Base-by-base conservation (phyloP, 2,329 filamentous ascomycete genomes). In the Pochonia chlamydosporia region DNA sequence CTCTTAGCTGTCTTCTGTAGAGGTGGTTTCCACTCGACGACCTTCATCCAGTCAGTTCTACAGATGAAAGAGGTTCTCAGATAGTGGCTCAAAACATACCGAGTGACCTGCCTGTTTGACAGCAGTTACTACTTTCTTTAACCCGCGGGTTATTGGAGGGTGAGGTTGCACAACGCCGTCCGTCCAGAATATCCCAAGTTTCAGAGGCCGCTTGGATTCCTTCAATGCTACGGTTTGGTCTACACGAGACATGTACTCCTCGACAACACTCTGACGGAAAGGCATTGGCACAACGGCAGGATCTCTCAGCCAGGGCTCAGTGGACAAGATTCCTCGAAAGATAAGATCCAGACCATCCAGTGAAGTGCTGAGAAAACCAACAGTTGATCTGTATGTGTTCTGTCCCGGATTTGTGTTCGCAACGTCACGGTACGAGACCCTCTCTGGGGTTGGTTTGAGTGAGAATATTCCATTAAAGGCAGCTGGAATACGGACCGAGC, bases 281-380 rank as follows among this genome's bases (percentile, higher is more conserved):
- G 84, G 84, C 1, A 89, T 68, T 18, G 85, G 80, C 35, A 81
- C 64, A 0, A 84, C 81, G 1, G 82, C 65, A 0, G 85, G 84
- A 59, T 89, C 85, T 52, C 78, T 65, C 2, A 80, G 63, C 85
- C 85, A 89, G 0, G 85, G 85, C 45, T 79, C 56, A 26, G 73
- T 73, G 11, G 67, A 68, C 2, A 89, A 64, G 2, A 87, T 59
- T 0, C 75, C 66, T 54, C 79, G 74, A 2, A 81, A 70, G 2
- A 82, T 57, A 3, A 87, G 62, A 33, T 72, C 73, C 11, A 87
- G 56, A 0, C 74, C 75, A 1, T 71, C 68, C 1, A 76, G 63
- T 1, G 76, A 80, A 1, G 75, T 76, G 1, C 77, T 77, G 13
- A 89, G 60, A 1, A 82, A 81, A 0, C 84, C 85, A 11, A 84